Evolutionary conservation across 1,139 yeast species (phyloP), one percentile per base, ranked within the genome.

Genomic region (Taphrina pruni): DNA sequence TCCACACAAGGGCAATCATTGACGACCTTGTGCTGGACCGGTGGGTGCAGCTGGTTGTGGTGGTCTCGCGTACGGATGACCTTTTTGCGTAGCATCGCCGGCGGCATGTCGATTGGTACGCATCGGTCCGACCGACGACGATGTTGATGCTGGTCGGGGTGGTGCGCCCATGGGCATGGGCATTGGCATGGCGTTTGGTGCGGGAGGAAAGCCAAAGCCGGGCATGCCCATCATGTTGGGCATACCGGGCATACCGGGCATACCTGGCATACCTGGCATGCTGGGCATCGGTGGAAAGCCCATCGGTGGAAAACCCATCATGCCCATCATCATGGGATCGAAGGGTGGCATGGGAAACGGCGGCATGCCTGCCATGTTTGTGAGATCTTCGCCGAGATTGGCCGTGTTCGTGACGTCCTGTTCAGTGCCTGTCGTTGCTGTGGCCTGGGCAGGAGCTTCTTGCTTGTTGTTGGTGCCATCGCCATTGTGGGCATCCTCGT

Each of bases 261-360:
- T 69, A 1, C 67, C 72, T 1, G 74, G 73, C 72, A 72, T 69
- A 1, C 67, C 72, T 1, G 74, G 74, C 71, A 69, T 70, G 62
- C 43, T 61, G 12, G 71, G 55, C 65, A 60, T 57, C 32, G 50
- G 51, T 11, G 65, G 65, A 50, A 56, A 56, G 12, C 50, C 54
- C 65, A 60, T 60, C 3, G 50, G 51, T n/a, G 39, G 39, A 50
- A 56, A 56, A 7, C 60, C 62, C 65, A 60, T 60, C 45, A 62
- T 51, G 48, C 64, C 51, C 60, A 71, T 71, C 72, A 72, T 71
- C 35, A 69, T 71, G 11, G 75, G 72, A 54, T 62, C 69, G 72
- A 70, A 72, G 32, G 66, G 73, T 62, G 72, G 73, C 72, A 70
- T 71, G 58, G 70, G 73, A 72, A 72, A 70, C 5, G 72, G 72